Percentiles rank a stretch among this genome's conserved stretches.
Conservation (phyloP, 2,329 filamentous ascomycete species). For the Stemphylium vesicarium region DNA sequence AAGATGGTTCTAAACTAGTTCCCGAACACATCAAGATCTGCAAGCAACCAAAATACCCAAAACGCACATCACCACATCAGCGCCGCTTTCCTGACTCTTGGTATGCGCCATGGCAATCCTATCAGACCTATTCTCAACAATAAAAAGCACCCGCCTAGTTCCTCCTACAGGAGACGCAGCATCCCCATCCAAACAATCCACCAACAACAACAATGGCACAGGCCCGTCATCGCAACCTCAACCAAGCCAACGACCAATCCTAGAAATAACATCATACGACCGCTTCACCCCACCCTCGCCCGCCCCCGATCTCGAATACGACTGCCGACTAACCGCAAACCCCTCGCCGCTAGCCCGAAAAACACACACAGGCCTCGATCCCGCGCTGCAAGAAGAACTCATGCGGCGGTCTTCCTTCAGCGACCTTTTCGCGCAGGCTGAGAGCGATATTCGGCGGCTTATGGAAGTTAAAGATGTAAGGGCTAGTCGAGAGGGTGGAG, state of each 20-base stretch:
- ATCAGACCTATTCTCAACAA: not conserved
- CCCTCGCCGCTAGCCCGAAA: not conserved
- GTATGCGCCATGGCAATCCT: conserved; percentile 3
- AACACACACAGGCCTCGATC: conserved; percentile 10
- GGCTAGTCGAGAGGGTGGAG: not conserved
- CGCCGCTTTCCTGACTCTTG: not conserved
- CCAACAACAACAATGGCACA: not conserved
- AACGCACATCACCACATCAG: not conserved
- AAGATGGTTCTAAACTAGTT: not conserved
- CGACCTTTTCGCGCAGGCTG: not conserved
- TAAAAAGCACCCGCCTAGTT: conserved; percentile 5
- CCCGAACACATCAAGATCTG: not conserved
- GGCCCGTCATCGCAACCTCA: not conserved
- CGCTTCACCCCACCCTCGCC: conserved; percentile 10
- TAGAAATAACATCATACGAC: conserved; percentile 14
- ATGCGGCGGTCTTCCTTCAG: conserved; percentile 9
- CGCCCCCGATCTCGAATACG: conserved; percentile 12
- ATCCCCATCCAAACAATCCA: not conserved
- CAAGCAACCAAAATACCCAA: not conserved
- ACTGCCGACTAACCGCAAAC: conserved; percentile 14
- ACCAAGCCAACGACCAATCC: conserved; percentile 2
- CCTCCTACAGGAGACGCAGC: conserved; percentile 3
- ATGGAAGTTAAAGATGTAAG: conserved; percentile 11
- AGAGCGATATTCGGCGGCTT: conserved; percentile 4
- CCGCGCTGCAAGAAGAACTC: conserved; percentile 10